Conservation (phyloP, 495 filamentous ascomycete species). For the Patellaria atrata region DNA sequence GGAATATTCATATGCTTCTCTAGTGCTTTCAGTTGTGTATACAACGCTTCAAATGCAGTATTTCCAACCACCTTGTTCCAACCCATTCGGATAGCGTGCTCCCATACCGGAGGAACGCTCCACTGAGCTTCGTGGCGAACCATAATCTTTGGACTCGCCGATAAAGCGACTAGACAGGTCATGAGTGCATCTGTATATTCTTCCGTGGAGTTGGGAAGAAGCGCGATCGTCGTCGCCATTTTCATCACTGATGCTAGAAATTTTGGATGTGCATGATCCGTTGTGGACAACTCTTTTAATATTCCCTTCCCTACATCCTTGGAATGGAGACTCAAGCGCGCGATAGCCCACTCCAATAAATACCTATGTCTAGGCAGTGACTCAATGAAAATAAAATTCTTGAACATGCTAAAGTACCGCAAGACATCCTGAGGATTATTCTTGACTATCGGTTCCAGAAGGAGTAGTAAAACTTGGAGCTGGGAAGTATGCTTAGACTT, state of each 20-base stretch:
- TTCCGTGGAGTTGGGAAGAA: conserved; percentile 18
- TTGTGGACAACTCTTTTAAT: conserved; percentile 10
- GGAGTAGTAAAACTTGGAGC: conserved; percentile 31
- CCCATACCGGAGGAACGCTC: conserved; percentile 24
- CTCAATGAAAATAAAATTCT: conserved; percentile 27
- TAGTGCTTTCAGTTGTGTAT: conserved; percentile 21
- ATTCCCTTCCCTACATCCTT: conserved; percentile 12
- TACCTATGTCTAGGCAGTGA: conserved; percentile 32
- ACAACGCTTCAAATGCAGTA: conserved; percentile 21
- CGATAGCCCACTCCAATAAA: conserved; percentile 33
- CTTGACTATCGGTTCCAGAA: conserved; percentile 16
- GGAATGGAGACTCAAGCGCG: conserved; percentile 24
- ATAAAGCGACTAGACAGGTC: conserved; percentile 22
- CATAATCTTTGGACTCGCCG: conserved; percentile 24
- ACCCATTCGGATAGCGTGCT: conserved; percentile 14
- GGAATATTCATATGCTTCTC: conserved; percentile 22
- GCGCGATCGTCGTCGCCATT: conserved; percentile 26
- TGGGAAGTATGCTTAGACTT: conserved; percentile 33
- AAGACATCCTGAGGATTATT: conserved; percentile 1
- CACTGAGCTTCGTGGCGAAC: conserved; percentile 34
- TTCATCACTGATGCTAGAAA: conserved; percentile 30
- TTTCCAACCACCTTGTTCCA: conserved; percentile 23
- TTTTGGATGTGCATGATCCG: conserved; percentile 27
- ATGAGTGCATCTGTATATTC: conserved; percentile 21
- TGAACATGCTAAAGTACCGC: conserved; percentile 20